phyloP scores from a whole-genome alignment of 1,284 basidiomycete genomes.

The Boletus mariae region DNA sequence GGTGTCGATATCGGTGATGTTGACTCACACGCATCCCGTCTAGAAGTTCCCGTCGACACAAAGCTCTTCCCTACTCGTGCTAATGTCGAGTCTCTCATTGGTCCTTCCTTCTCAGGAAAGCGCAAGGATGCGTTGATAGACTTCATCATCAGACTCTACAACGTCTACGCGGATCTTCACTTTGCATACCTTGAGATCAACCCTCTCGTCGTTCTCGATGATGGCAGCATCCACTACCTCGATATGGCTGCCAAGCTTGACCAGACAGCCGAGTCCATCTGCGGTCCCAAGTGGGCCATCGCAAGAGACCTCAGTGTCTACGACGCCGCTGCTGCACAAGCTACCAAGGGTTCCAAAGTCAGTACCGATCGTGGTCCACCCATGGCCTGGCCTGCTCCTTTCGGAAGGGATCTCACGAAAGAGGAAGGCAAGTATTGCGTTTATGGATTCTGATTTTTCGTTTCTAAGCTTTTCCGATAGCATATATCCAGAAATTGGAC shows the following conservation, averaged over 20 bases:
- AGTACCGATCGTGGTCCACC: conserved; percentile 93
- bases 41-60: conserved; percentile 74
- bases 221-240: conserved; percentile 87
- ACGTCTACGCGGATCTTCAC: conserved; percentile 95
- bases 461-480: conserved; percentile 31
- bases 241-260: conserved; percentile 99
- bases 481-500: conserved; percentile 98
- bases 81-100: conserved; percentile 74
- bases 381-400: conserved; percentile 98
- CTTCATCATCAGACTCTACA: conserved; percentile 94
- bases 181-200: conserved; percentile 99
- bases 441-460: too few relatives aligned
- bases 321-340: conserved; percentile 47
- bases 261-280: conserved; percentile 97
- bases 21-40: conserved; percentile 93
- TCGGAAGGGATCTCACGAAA: conserved; percentile 97
- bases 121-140: conserved; percentile 89
- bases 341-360: conserved; percentile 44
- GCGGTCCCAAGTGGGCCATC: conserved; percentile 98
- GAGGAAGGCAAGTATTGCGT: conserved; percentile 57
- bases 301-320: conserved; percentile 86
- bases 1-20: conserved; percentile 99
- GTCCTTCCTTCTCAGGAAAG: conserved; percentile 64
- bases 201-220: conserved; percentile 93
- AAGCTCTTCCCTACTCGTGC: conserved; percentile 79